phyloP scores from a whole-genome alignment of 2,329 filamentous ascomycete species.

The Ceratocystis huliohia region DNA sequence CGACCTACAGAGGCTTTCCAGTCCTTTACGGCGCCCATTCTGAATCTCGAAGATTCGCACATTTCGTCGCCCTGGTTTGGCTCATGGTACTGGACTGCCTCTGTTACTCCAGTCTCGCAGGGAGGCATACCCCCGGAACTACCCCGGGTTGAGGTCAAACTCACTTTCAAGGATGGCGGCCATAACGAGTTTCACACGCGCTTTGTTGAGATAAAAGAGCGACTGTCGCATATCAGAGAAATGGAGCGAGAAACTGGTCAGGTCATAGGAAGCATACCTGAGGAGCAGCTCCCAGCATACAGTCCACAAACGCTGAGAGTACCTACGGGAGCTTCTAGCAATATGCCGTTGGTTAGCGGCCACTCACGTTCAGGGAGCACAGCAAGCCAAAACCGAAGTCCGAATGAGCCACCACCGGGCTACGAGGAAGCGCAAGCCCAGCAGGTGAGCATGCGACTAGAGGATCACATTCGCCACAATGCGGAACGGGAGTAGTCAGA shows the following conservation, averaged over 20 bases:
- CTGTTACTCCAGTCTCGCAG: conserved; percentile 66
- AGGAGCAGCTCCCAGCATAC: conserved; percentile 83
- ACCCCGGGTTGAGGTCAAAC: conserved; percentile 62
- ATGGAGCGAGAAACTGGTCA: conserved; percentile 56
- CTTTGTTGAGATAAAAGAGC: conserved; percentile 75
- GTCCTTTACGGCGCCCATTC: conserved; percentile 78
- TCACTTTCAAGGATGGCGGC: conserved; percentile 91
- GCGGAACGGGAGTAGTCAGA: conserved; percentile 44
- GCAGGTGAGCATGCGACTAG: conserved; percentile 44
- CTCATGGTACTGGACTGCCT: conserved; percentile 75
- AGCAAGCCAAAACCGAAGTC: conserved; percentile 30
- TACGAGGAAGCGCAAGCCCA: conserved; percentile 86
- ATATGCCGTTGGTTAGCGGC: conserved; percentile 22
- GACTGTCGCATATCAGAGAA: conserved; percentile 68
- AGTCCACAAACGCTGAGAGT: conserved; percentile 14
- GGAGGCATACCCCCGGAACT: conserved; percentile 69
- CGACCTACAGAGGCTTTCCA: conserved; percentile 57
- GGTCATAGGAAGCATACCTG: conserved; percentile 49
- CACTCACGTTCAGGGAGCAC: conserved; percentile 28
- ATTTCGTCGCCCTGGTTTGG: conserved; percentile 86
- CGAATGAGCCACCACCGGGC: conserved; percentile 71
- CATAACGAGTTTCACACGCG: conserved; percentile 77
- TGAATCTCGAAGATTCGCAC: conserved; percentile 76
- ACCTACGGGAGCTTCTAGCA: conserved; percentile 23
- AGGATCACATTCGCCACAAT: conserved; percentile 62